Base-by-base conservation (phyloP, 352 stramenopile genomes). In the Globisporangium cederbergense region DNA sequence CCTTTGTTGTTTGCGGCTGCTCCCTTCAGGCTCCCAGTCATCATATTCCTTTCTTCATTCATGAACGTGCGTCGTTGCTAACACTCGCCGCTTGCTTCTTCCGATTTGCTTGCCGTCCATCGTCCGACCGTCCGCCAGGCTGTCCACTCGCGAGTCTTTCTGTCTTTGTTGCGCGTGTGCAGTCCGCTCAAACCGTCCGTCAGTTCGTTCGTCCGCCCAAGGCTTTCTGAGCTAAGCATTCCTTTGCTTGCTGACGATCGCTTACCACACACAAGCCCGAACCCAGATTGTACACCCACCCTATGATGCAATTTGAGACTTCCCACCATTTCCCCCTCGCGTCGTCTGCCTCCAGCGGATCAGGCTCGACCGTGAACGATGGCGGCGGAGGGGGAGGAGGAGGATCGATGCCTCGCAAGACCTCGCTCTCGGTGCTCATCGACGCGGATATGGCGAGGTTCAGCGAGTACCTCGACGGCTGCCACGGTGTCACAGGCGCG, bases 391-490 rank as follows among this genome's bases (percentile, higher is more conserved):
- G 14, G 25, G 3, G n/a, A 16, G 11, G 2, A 16, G 8, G 10
- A 11, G 45, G 45, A 22, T 51, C 30, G 5, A 8, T 9, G 18
- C 51, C 51, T 5, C 51, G 30, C 51, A 58, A 58, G 30, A 38
- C 32, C 20, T 43, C 32, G 46, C 58, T 64, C 22, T n/a, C 46
- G 34, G 22, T 64, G 47, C 58, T 64, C 46, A 51, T 43, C 8
- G 58, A 64, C 43, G 52, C 30, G 7, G 58, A 64, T 20, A 64
- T 64, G 58, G 9, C 47, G 34, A 51, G 34, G 20, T 50, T 64
- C 14, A 42, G 58, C 46, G 58, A 64, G 58, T 58, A 57, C 46
- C 36, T 64, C 32, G 58, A 64, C 32, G 46, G 47, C 32, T 58
- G 34, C 25, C 32, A 49, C 20, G 51, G 51, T 4, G 22, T 58